Percentiles rank a stretch among this genome's conserved stretches.
phyloP scores from a whole-genome alignment of 495 filamentous ascomycete genomes.

The Hypoxylon perforatum region DNA sequence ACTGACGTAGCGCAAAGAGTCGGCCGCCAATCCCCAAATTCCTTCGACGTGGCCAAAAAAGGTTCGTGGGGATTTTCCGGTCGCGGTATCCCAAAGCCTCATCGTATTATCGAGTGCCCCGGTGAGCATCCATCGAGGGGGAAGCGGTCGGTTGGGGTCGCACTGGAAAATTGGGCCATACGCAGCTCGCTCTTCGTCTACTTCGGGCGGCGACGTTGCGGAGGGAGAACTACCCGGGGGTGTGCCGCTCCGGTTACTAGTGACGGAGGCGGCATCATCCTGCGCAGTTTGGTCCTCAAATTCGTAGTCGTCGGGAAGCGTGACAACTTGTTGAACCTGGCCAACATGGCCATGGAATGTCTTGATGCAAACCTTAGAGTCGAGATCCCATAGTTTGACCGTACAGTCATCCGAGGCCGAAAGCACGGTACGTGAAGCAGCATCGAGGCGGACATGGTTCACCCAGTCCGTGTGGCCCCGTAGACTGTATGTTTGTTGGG shows the following conservation, averaged over 20 bases:
- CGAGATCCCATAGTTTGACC: conserved; percentile 92
- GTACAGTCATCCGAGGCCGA: conserved; percentile 95
- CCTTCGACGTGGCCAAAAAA: conserved; percentile 98
- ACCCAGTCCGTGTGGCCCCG: conserved; percentile 93
- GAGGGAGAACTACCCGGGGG: conserved; percentile 39
- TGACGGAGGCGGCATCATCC: conserved; percentile 61
- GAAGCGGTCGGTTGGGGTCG: conserved; percentile 69
- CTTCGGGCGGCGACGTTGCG: conserved; percentile 25
- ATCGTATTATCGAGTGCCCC: conserved; percentile 91
- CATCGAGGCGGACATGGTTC: conserved; percentile 88
- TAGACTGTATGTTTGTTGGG: conserved; percentile 79
- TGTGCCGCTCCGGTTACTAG: conserved; percentile 53
- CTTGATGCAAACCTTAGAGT: conserved; percentile 78
- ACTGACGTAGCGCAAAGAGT: conserved; percentile 87
- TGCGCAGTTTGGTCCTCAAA: conserved; percentile 77
- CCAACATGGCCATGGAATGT: conserved; percentile 94
- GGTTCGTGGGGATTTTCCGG: conserved; percentile 83
- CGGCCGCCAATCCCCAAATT: conserved; percentile 92
- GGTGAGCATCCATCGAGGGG: conserved; percentile 90
- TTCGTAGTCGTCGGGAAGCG: conserved; percentile 85
- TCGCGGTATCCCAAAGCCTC: conserved; percentile 90
- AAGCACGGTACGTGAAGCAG: conserved; percentile 81
- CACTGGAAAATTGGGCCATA: conserved; percentile 69
- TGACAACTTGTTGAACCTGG: conserved; percentile 89
- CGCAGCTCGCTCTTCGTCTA: conserved; percentile 58